phyloP scores from a whole-genome alignment of 495 filamentous ascomycete genomes.

The Massariosphaeria phaeospora region DNA sequence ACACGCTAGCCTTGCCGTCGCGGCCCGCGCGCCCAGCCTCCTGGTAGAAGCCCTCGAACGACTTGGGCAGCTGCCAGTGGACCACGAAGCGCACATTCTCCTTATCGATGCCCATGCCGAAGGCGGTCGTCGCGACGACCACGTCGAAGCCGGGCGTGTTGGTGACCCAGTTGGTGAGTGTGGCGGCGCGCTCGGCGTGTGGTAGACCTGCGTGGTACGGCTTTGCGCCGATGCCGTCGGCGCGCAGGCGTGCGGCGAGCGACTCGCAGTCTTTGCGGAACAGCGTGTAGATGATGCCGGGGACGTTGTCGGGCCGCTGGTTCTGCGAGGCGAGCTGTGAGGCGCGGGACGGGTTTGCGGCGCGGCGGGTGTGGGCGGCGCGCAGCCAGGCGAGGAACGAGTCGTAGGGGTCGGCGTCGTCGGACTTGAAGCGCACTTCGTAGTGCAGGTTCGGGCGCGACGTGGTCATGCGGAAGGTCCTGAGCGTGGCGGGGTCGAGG shows the following conservation, averaged over 20 bases:
- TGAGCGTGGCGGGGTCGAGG: conserved; percentile 56
- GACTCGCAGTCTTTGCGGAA: conserved; percentile 70
- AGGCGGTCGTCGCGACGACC: conserved; percentile 90
- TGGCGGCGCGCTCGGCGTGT: conserved; percentile 58
- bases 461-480: conserved; percentile 73
- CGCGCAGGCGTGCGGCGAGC: conserved; percentile 60
- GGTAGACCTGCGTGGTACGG: conserved; percentile 66
- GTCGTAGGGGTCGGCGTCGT: conserved; percentile 62
- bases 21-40: conserved; percentile 89
- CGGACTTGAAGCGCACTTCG: conserved; percentile 78
- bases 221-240: conserved; percentile 60
- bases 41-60: conserved; percentile 93
- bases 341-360: conserved; percentile 44
- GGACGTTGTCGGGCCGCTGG: conserved; percentile 58
- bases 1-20: conserved; percentile 78
- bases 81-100: conserved; percentile 88
- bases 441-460: conserved; percentile 83
- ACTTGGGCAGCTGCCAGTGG: conserved; percentile 88
- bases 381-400: conserved; percentile 71
- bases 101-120: conserved; percentile 98
- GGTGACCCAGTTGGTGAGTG: conserved; percentile 67
- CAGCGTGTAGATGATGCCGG: conserved; percentile 87
- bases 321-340: conserved; percentile 47
- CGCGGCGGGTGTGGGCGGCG: conserved; percentile 60
- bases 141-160: conserved; percentile 73